These are phyloP conservation scores for Arachis monticola DNA, from an alignment of 331 rosid species.

Conservation along the genomic window DNA sequence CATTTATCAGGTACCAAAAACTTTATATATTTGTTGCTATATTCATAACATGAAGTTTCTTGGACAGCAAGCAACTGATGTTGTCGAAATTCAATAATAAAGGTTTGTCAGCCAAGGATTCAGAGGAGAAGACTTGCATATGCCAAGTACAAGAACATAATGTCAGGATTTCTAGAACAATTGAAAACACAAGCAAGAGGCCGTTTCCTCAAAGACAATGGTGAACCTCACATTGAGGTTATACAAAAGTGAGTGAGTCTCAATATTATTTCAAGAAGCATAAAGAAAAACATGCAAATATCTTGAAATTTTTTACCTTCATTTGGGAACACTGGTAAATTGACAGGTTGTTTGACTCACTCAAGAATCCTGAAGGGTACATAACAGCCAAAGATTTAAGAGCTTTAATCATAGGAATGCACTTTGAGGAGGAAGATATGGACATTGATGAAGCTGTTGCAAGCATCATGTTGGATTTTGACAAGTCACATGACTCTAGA, in stretches of 20 bases:
- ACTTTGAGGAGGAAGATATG: slow-evolving; percentile 32
- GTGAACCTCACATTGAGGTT: slow-evolving; percentile 29
- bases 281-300: not conserved
- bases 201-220: slow-evolving; percentile 36
- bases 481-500: slow-evolving; percentile 30
- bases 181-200: slow-evolving; percentile 30
- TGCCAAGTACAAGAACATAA: slow-evolving; percentile 36
- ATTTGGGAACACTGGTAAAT: slow-evolving; percentile 4
- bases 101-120: slow-evolving; percentile 37
- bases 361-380: slow-evolving; percentile 32
- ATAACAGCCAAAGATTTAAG: slow-evolving; percentile 39
- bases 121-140: slow-evolving; percentile 35
- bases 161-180: slow-evolving; percentile 37
- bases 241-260: slow-evolving; percentile 37
- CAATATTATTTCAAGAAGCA: not conserved
- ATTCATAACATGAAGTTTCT: not conserved
- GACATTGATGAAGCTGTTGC: slow-evolving; percentile 18
- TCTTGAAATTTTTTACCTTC: not conserved
- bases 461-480: slow-evolving; percentile 36
- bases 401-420: slow-evolving; percentile 36
- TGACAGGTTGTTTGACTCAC: slow-evolving; percentile 40
- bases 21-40: not conserved
- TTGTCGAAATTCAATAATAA: not conserved
- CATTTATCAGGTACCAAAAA: slow-evolving; percentile 60
- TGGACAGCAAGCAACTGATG: slow-evolving; percentile 2